phyloP scores from a whole-genome alignment of 257 asterid genomes.

The Penstemon barbatus region DNA sequence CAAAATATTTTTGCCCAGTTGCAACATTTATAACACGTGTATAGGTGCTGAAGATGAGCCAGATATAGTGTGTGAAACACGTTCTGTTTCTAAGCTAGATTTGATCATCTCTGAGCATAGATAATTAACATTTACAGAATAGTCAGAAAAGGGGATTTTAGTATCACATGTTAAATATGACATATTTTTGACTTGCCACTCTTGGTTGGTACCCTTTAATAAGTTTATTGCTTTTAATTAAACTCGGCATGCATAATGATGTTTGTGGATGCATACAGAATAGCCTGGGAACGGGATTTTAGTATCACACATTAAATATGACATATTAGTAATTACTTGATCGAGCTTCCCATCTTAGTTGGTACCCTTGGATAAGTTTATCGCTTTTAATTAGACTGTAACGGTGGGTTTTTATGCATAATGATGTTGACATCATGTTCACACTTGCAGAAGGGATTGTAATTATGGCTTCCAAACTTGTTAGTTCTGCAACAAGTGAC shows the following conservation, averaged over 20 bases:
- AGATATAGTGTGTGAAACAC: neutral
- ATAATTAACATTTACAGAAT: neutral
- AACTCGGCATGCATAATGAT: no score
- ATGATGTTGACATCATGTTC: conserved; percentile 22
- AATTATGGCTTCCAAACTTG: conserved; percentile 86
- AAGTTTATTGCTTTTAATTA: no score
- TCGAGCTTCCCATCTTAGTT: conserved; percentile 11
- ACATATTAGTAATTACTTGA: conserved; percentile 5
- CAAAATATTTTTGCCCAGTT: neutral
- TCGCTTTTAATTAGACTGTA: conserved; percentile 12
- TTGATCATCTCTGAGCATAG: neutral
- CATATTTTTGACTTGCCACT: no score
- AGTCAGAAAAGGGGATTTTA: neutral
- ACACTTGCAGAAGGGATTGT: conserved; percentile 41
- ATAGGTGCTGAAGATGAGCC: neutral
- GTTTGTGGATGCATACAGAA: no score
- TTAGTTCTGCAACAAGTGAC: conserved; percentile 79
- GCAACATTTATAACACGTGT: neutral
- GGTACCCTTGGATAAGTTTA: conserved; percentile 18
- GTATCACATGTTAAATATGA: no score
- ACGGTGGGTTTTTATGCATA: conserved; percentile 13
- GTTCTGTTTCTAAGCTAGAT: conserved; percentile 4
- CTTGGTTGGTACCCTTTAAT: no score
- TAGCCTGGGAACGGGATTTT: neutral
- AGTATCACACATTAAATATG: conserved; percentile 10